phyloP scores from a whole-genome alignment of 78 protist genomes.

The Acrasis kona region DNA sequence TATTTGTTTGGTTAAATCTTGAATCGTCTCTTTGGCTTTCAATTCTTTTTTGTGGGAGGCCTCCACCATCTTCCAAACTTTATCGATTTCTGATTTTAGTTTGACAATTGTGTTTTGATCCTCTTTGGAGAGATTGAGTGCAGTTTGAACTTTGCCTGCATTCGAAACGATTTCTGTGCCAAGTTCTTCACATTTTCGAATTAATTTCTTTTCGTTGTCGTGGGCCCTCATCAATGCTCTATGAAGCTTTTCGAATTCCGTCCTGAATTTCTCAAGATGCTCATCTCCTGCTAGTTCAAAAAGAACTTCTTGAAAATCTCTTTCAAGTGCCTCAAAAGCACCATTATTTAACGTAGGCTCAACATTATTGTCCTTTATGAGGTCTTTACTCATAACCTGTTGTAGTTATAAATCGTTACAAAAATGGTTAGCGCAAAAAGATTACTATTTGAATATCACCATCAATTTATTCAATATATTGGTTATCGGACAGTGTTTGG shows the following conservation, averaged over 20 bases:
- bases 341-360: constrained; percentile 20
- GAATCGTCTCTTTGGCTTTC: constrained; percentile 60
- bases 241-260: constrained; percentile 66
- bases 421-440: no score
- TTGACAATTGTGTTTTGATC: constrained; percentile 56
- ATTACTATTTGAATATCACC: no score
- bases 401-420: no score
- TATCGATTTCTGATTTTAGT: constrained; percentile 62
- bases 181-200: constrained; percentile 46
- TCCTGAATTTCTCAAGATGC: constrained; percentile 50
- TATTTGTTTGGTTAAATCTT: constrained; percentile 55
- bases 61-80: constrained; percentile 64
- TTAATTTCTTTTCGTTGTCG: constrained; percentile 67
- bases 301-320: constrained; percentile 57
- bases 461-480: no score
- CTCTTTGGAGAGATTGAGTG: constrained; percentile 49
- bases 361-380: constrained; percentile 27
- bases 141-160: constrained; percentile 50
- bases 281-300: constrained; percentile 52
- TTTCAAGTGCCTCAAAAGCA: constrained; percentile 54
- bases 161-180: constrained; percentile 48
- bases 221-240: constrained; percentile 65
- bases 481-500: no score
- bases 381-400: no score
- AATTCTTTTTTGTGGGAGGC: constrained; percentile 62